Conservation (phyloP, 495 filamentous ascomycete species). For the Parachaetomium inaequale region DNA sequence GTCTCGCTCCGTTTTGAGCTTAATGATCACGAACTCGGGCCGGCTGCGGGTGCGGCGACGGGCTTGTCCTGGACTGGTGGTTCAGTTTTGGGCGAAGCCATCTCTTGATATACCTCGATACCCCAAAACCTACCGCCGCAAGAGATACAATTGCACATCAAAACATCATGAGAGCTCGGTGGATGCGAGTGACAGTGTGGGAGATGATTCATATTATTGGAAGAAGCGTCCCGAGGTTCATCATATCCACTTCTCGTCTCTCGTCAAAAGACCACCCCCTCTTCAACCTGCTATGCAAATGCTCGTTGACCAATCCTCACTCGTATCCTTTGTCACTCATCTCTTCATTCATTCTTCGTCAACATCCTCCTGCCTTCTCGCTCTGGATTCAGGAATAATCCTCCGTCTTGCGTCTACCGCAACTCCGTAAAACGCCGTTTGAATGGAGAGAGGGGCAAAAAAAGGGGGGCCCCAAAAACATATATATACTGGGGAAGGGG, state of each 20-base stretch:
- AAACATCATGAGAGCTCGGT: background rate
- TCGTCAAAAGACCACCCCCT: background rate
- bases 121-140: background rate
- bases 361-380: background rate
- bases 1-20: slow-evolving; percentile 8
- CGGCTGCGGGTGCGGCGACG: background rate
- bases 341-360: slow-evolving; percentile 6
- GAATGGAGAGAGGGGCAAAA: background rate
- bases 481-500: slow-evolving; percentile 12
- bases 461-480: background rate
- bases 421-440: slow-evolving; percentile 9
- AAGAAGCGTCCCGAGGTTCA: background rate
- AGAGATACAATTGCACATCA: background rate
- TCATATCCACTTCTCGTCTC: background rate
- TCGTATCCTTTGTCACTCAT: slow-evolving; percentile 7
- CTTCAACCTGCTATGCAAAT: slow-evolving; percentile 3
- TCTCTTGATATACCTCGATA: slow-evolving; percentile 1
- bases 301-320: background rate
- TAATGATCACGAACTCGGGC: slow-evolving; percentile 6
- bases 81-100: slow-evolving; percentile 9
- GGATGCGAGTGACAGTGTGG: background rate
- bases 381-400: background rate
- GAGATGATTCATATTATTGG: background rate
- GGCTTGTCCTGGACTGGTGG: slow-evolving; percentile 13
- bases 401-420: slow-evolving; percentile 3